phyloP scores from a whole-genome alignment of 2,329 filamentous ascomycete species.

The Myriosclerotinia duriaeana region DNA sequence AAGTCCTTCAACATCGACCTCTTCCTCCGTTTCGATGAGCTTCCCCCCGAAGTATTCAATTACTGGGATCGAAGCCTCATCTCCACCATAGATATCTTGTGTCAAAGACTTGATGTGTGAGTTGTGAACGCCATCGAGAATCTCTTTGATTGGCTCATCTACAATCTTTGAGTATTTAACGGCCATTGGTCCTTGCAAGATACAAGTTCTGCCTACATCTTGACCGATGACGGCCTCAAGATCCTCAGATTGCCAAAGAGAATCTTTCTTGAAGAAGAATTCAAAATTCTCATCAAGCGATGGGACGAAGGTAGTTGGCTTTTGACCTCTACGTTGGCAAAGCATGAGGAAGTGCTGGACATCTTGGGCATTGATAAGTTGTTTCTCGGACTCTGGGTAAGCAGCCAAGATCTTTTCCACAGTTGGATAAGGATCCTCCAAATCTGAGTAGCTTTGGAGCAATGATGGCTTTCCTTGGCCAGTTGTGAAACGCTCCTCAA shows the following conservation, averaged over 20 bases:
- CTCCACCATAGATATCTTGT: conserved; percentile 73
- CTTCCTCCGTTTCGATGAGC: conserved; percentile 67
- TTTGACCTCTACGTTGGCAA: conserved; percentile 88
- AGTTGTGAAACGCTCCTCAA: conserved; percentile 94
- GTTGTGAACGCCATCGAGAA: conserved; percentile 86
- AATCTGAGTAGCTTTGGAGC: conserved; percentile 85
- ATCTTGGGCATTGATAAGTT: conserved; percentile 97
- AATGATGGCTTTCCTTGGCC: conserved; percentile 69
- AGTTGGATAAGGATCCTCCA: conserved; percentile 75
- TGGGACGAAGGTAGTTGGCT: conserved; percentile 95
- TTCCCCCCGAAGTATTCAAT: conserved; percentile 96
- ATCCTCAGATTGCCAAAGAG: conserved; percentile 98
- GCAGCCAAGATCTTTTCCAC: conserved; percentile 76
- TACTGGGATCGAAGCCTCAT: conserved; percentile 73
- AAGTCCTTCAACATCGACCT: conserved; percentile 80
- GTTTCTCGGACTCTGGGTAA: conserved; percentile 82
- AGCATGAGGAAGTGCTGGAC: conserved; percentile 95
- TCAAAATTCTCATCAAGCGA: conserved; percentile 96
- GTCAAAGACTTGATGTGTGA: conserved; percentile 80
- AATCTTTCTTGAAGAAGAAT: conserved; percentile 99
- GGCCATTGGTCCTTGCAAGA: conserved; percentile 91
- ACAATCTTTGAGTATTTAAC: conserved; percentile 85
- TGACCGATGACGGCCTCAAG: conserved; percentile 93
- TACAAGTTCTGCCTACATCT: conserved; percentile 93
- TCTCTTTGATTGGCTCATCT: conserved; percentile 93